These are phyloP conservation scores for Furcasterigmium sp. DNA, from an alignment of 2,329 filamentous ascomycete genomes.

Conservation along the genomic window DNA sequence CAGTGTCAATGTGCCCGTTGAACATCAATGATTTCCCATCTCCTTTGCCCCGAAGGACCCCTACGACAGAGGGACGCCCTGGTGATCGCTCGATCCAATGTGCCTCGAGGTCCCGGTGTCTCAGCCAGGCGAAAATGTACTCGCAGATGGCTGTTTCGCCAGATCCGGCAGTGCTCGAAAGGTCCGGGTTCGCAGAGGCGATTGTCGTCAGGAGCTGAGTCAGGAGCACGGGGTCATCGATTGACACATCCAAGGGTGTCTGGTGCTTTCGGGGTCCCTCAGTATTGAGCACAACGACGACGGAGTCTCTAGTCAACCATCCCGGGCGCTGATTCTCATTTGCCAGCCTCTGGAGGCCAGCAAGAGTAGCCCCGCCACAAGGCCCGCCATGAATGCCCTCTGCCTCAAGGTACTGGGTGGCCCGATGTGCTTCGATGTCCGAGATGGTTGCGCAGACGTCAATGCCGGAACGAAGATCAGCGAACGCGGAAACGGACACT, in stretches of 20 bases:
- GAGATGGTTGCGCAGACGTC: slow-evolving; percentile 57
- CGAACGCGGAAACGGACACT: slow-evolving; percentile 61
- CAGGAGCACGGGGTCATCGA: slow-evolving; percentile 33
- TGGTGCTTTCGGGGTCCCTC: slow-evolving; percentile 55
- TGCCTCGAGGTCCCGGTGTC: slow-evolving; percentile 43
- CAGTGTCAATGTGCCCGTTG: slow-evolving; percentile 49
- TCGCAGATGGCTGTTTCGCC: slow-evolving; percentile 40
- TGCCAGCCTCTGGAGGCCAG: slow-evolving; percentile 46
- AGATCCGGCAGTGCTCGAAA: slow-evolving; percentile 33
- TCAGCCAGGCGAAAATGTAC: slow-evolving; percentile 44
- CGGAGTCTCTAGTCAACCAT: slow-evolving; percentile 37
- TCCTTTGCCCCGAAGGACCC: slow-evolving; percentile 38
- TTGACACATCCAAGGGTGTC: slow-evolving; percentile 32
- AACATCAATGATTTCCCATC: slow-evolving; percentile 44
- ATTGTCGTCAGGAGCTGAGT: slow-evolving; percentile 41
- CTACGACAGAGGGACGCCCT: slow-evolving; percentile 45
- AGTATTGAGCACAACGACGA: slow-evolving; percentile 63
- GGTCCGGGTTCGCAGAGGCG: slow-evolving; percentile 40
- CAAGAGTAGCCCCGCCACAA: slow-evolving; percentile 56
- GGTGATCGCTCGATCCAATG: slow-evolving; percentile 40
- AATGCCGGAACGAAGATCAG: slow-evolving; percentile 49
- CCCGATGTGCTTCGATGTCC: slow-evolving; percentile 57
- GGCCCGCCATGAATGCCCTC: slow-evolving; percentile 49
- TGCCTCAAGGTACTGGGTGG: slow-evolving; percentile 46
- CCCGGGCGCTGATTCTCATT: slow-evolving; percentile 26